Base-by-base conservation (phyloP, 495 filamentous ascomycete species). In the Aspergillus panamensis region DNA sequence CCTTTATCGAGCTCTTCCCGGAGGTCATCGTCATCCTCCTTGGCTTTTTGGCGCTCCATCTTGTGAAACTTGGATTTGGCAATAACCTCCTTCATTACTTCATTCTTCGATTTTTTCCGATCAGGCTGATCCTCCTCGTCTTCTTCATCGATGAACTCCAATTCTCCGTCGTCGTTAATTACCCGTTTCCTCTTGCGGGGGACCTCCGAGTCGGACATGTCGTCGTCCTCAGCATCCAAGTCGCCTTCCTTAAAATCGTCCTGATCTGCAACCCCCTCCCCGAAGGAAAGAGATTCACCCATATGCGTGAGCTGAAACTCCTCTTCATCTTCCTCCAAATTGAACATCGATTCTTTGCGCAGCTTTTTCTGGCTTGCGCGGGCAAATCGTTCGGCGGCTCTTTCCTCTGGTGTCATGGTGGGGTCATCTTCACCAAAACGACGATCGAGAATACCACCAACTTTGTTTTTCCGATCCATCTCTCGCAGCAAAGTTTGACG, bases 31-130 rank as follows among this genome's bases (percentile, higher is more conserved):
- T 98, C 92, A 45, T 96, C 91, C 58, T 97, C 94, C 69, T 97
- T 98, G 8, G 83, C 82, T 53, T 90, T 84, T 74, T 97, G 95
- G 19, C 94, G 86, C 73, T 97, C 91, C 57, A 90, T 88, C 73
- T 95, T 97, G 78, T 96, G 80, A 29, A 89, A 80, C 69, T 97
- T 99, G 3, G 95, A 97, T 73, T 97, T 99, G 37, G 92, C 88
- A 58, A 97, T 97, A 58, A 97, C 84, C 71, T 98, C 95, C 63
- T 93, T 88, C 87, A 97, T 96, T 32, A 97, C 89, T 67, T 99
- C 94, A 47, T 91, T 84, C 69, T 93, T 97, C 17, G 85, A 88
- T 74, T 96, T 99, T 67, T 96, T 96, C 43, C 85, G 80, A 59
- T 90, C 87, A 0, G 89, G 86, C 31, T 69, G 55, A 10, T 70